Conservation (phyloP, 331 rosid genomes). For the Ulmus americana region DNA sequence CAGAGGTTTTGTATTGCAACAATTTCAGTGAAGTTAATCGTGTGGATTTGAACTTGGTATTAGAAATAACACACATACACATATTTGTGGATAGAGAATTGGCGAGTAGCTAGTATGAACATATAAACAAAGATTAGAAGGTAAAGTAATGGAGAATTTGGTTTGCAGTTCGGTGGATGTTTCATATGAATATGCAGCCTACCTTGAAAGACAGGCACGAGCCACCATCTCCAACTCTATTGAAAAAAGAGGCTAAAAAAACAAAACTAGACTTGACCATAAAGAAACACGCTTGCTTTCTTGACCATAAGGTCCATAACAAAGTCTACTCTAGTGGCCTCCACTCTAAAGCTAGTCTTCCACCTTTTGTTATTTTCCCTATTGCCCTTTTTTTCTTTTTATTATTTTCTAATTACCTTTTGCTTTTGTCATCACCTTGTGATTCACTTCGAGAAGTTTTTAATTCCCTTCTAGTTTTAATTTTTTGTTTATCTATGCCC, state of each 20-base stretch:
- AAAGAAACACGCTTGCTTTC: constrained; percentile 30
- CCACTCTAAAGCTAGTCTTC: not conserved
- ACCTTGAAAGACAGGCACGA: not conserved
- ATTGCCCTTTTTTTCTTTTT: not conserved
- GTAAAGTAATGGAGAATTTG: too few relatives aligned
- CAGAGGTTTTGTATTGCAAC: too few relatives aligned
- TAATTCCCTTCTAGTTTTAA: too few relatives aligned
- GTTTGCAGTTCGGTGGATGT: not conserved
- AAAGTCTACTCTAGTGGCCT: not conserved
- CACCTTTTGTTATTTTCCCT: not conserved
- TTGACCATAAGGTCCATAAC: constrained; percentile 29
- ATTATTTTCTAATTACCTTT: not conserved
- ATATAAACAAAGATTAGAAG: too few relatives aligned
- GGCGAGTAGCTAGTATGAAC: too few relatives aligned
- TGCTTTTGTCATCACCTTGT: too few relatives aligned
- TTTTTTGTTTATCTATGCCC: too few relatives aligned
- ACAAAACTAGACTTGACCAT: constrained; percentile 1
- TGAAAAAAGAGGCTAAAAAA: not conserved
- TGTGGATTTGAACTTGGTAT: too few relatives aligned
- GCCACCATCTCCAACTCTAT: not conserved
- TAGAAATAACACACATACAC: too few relatives aligned
- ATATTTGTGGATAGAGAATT: too few relatives aligned
- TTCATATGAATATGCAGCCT: not conserved
- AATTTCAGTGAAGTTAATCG: too few relatives aligned
- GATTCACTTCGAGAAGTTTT: too few relatives aligned